A percentile compares a stretch with the other conserved stretches of the same genome.
These are phyloP conservation scores for Primulina huaijiensis DNA, from an alignment of 257 asterid genomes.

Conservation along the genomic window DNA sequence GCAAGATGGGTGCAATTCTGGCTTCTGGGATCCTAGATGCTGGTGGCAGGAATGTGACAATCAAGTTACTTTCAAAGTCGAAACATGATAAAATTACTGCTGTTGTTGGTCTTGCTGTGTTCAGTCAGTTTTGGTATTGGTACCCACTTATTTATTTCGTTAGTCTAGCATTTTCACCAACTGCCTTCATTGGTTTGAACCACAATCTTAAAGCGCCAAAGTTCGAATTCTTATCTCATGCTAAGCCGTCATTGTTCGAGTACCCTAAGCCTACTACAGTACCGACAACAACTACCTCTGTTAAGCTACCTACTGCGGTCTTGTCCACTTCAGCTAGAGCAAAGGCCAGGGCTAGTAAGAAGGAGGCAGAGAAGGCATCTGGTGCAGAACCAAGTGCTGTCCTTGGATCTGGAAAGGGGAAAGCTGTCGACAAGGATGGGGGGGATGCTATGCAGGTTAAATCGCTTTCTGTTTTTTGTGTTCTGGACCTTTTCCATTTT, in stretches of 20 bases:
- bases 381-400: conserved; percentile 45
- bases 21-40: conserved; percentile 98
- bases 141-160: conserved; percentile 90
- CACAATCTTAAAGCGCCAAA: conserved; percentile 85
- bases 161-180: conserved; percentile 95
- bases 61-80: conserved; percentile 78
- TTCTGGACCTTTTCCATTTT: neutral
- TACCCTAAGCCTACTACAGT: conserved; percentile 86
- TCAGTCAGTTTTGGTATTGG: conserved; percentile 99
- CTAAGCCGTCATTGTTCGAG: conserved; percentile 83
- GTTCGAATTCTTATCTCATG: conserved; percentile 87
- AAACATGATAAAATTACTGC: conserved; percentile 88
- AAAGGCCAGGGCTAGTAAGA: conserved; percentile 78
- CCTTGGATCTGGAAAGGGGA: conserved; percentile 55
- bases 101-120: conserved; percentile 92
- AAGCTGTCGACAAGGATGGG: conserved; percentile 63
- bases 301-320: conserved; percentile 86
- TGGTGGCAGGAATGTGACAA: conserved; percentile 91
- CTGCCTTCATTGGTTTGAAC: conserved; percentile 89
- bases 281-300: conserved; percentile 66
- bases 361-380: conserved; percentile 75
- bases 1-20: conserved; percentile 98
- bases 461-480: neutral
- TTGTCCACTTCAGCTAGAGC: conserved; percentile 90
- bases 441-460: conserved; percentile 88